phyloP scores from a whole-genome alignment of 192 early-diverging fungal genomes.

The Entomortierella chlamydospora region DNA sequence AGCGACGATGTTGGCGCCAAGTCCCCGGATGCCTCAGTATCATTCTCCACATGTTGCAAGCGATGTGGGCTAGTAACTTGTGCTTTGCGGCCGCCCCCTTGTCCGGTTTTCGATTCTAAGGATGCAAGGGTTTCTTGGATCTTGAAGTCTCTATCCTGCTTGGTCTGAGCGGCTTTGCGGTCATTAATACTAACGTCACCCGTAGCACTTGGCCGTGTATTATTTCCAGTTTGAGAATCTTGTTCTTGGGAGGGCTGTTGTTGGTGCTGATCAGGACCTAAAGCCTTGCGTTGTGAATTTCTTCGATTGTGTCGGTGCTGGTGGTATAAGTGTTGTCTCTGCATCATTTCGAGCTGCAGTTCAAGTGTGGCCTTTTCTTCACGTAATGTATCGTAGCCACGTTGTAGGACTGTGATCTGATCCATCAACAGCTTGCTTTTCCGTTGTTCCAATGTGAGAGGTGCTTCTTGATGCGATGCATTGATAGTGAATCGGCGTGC shows the following conservation, averaged over 20 bases:
- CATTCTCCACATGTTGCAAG: background rate
- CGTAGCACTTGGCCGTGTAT: no score
- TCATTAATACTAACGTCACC: background rate
- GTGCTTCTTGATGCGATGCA: conserved; percentile 7
- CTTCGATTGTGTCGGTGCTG: conserved; percentile 23
- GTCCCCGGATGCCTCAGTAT: conserved; percentile 16
- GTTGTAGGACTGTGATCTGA: conserved; percentile 43
- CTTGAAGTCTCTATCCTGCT: conserved; percentile 1
- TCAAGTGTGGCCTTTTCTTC: conserved; percentile 43
- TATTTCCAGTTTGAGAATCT: background rate
- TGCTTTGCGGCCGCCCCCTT: background rate
- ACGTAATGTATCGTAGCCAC: conserved; percentile 33
- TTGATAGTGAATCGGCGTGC: conserved; percentile 38
- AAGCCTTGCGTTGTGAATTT: conserved; percentile 14
- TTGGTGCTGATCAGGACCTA: background rate
- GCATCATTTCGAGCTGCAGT: conserved; percentile 34
- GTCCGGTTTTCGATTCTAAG: conserved; percentile 20
- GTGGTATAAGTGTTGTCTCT: conserved; percentile 32
- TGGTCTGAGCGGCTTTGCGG: no score
- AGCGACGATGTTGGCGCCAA: background rate
- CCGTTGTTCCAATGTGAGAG: conserved; percentile 26
- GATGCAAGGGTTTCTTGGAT: conserved; percentile 23
- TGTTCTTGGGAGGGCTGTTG: background rate
- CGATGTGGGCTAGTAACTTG: background rate
- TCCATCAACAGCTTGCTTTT: conserved; percentile 37